phyloP scores from a whole-genome alignment of 139 green algal species.

The Volvox reticuliferus region DNA sequence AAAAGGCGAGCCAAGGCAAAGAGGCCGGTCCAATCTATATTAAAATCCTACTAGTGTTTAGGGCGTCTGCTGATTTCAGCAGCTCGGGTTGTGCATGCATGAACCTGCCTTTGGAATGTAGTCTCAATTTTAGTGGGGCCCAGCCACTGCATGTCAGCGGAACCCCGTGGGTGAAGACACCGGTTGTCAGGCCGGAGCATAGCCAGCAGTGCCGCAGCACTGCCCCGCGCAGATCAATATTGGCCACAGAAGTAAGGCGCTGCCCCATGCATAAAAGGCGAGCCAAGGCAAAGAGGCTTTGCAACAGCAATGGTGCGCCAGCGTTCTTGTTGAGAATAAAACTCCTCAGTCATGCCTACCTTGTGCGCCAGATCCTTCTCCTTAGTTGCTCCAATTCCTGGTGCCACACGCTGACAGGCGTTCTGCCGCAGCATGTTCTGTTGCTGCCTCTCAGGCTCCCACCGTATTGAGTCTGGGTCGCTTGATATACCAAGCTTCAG shows the following conservation, averaged over 20 bases:
- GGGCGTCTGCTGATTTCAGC: too few species aligned
- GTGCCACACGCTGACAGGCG: background rate
- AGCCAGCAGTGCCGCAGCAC: background rate
- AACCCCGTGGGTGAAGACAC: conserved; percentile 34
- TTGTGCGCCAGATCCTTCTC: conserved; percentile 58
- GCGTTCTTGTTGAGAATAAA: background rate
- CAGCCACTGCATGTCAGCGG: background rate
- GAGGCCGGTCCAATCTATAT: too few species aligned
- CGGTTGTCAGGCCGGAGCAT: conserved; percentile 17
- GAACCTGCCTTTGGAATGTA: too few species aligned
- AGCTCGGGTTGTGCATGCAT: too few species aligned
- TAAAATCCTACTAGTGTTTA: too few species aligned
- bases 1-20: conserved; percentile 8
- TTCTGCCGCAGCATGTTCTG: background rate
- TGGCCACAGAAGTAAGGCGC: conserved; percentile 33
- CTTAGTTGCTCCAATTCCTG: conserved; percentile 40
- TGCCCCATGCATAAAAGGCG: background rate
- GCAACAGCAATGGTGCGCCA: background rate
- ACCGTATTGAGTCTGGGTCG: background rate
- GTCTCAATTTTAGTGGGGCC: background rate
- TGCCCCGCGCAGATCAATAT: background rate
- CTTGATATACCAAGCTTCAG: background rate
- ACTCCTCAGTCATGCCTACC: conserved; percentile 2
- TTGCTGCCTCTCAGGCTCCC: background rate
- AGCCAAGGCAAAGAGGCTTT: conserved; percentile 13